Evolutionary conservation across 2,329 filamentous ascomycete species (phyloP).

Genomic region (Arthrobotrys entomopaga): DNA sequence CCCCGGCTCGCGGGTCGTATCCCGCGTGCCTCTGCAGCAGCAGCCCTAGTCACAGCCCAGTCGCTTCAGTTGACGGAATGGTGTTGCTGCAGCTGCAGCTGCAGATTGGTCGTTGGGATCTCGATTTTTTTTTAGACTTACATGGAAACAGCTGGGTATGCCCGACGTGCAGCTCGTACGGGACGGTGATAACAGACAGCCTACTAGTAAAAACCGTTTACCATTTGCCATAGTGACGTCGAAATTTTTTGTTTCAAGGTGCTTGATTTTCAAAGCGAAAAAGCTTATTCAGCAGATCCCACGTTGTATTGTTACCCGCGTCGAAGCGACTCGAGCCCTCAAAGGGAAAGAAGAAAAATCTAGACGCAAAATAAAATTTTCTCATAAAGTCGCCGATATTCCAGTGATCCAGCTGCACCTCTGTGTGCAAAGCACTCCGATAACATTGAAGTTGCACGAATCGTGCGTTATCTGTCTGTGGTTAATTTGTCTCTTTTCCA

Average conservation of each 20-base stretch:
- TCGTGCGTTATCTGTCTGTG: conserved; percentile 28
- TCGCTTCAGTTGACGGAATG: too few species aligned
- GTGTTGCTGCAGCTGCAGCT: too few species aligned
- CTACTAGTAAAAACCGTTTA: too few species aligned
- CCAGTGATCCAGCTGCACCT: conserved; percentile 12
- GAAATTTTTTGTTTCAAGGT: conserved; percentile 11
- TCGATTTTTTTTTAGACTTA: too few species aligned
- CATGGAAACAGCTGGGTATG: too few species aligned
- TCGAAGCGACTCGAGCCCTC: not conserved
- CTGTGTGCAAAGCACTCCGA: conserved; percentile 4
- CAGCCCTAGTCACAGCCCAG: too few species aligned
- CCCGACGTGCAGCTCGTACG: too few species aligned
- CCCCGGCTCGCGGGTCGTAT: too few species aligned
- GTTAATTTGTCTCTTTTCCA: conserved; percentile 31
- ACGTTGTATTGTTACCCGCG: conserved; percentile 7
- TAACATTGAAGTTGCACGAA: conserved; percentile 4
- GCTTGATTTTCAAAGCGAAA: not conserved
- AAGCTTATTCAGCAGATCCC: conserved; percentile 30
- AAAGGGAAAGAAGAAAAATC: conserved; percentile 11
- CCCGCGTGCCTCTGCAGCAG: too few species aligned
- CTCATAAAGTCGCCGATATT: conserved; percentile 26
- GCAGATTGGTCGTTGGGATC: too few species aligned
- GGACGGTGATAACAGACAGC: too few species aligned
- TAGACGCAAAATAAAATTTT: conserved; percentile 1
- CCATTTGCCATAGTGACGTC: conserved; percentile 24